These are phyloP conservation scores for Debaryomyces robertsiae DNA, from an alignment of 1,139 yeast genomes.

Conservation along the genomic window DNA sequence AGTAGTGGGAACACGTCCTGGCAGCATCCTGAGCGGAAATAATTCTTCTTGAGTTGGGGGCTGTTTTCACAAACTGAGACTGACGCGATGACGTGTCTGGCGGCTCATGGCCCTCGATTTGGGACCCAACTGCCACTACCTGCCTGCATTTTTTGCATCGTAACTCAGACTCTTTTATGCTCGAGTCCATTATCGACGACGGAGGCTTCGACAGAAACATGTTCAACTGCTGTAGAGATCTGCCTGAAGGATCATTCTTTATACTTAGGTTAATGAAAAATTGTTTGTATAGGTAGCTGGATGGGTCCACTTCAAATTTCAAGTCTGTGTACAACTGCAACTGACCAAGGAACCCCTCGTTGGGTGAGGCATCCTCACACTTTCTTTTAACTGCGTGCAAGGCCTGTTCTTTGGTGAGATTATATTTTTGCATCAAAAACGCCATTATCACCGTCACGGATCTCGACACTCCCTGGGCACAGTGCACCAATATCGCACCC, in stretches of 20 bases:
- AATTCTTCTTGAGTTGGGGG: slow-evolving; percentile 60
- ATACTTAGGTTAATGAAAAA: slow-evolving; percentile 29
- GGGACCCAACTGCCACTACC: slow-evolving; percentile 47
- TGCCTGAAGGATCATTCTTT: slow-evolving; percentile 33
- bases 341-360: slow-evolving; percentile 74
- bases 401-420: slow-evolving; percentile 61
- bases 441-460: slow-evolving; percentile 75
- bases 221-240: slow-evolving; percentile 20
- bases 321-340: slow-evolving; percentile 56
- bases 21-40: slow-evolving; percentile 60
- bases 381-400: slow-evolving; percentile 70
- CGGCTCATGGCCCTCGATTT: slow-evolving; percentile 60
- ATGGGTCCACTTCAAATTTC: slow-evolving; percentile 29
- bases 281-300: slow-evolving; percentile 28
- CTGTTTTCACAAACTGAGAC: slow-evolving; percentile 61
- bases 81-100: slow-evolving; percentile 65
- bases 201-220: slow-evolving; percentile 10
- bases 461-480: slow-evolving; percentile 89
- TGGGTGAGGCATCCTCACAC: slow-evolving; percentile 67
- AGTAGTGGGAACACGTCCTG: slow-evolving; percentile 72
- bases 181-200: neutral
- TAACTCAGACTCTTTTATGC: slow-evolving; percentile 34
- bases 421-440: slow-evolving; percentile 75
- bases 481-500: slow-evolving; percentile 59
- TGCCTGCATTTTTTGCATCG: slow-evolving; percentile 75